Evolutionary conservation across 345 rosid genomes (phyloP).

Genomic region (Pugionium dolabratum): DNA sequence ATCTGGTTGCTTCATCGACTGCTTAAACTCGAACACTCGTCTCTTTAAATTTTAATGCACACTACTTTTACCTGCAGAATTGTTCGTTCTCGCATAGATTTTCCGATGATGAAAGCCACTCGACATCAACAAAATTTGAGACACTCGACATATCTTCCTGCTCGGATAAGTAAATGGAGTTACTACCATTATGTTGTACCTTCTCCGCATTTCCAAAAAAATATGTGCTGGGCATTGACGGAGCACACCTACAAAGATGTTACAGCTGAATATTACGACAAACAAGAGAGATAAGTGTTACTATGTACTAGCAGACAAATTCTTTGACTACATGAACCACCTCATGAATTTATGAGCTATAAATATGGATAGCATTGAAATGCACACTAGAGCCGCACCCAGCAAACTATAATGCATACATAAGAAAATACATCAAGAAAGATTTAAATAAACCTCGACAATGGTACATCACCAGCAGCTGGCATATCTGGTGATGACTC

Average conservation of each 20-base stretch:
- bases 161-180: constrained; percentile 59
- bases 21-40: constrained; percentile 6
- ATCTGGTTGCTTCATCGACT: constrained; percentile 4
- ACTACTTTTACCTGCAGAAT: constrained; percentile 61
- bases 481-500: constrained; percentile 95
- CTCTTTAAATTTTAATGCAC: constrained; percentile 6
- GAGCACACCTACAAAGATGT: constrained; percentile 58
- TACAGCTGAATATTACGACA: constrained; percentile 13
- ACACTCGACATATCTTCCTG: constrained; percentile 62
- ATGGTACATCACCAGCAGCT: constrained; percentile 64
- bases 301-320: constrained; percentile 8
- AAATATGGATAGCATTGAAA: constrained; percentile 8
- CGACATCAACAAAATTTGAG: constrained; percentile 92
- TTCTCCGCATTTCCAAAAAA: constrained; percentile 72
- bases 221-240: constrained; percentile 70
- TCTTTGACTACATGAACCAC: constrained; percentile 20
- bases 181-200: constrained; percentile 52
- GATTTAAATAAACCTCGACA: constrained; percentile 63
- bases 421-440: background rate
- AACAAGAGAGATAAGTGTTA: constrained; percentile 10
- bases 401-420: constrained; percentile 15
- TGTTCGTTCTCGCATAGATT: constrained; percentile 87
- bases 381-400: background rate
- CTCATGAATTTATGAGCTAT: constrained; percentile 16
- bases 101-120: constrained; percentile 92